These are phyloP conservation scores for Stropharia rugosoannulata DNA, from an alignment of 768 basidiomycete genomes.

Conservation along the genomic window DNA sequence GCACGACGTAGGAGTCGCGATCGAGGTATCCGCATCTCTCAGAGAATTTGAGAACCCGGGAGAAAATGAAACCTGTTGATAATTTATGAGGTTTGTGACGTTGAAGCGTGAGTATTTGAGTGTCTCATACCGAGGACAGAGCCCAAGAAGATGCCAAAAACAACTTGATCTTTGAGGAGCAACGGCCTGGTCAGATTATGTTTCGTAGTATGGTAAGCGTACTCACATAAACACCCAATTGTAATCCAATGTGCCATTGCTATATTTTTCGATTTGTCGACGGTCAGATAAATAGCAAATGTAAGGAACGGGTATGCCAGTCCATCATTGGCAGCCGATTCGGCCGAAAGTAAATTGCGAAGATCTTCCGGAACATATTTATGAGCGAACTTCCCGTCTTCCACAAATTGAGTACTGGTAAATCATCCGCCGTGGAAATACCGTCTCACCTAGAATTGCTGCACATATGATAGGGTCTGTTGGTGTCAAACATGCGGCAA, in stretches of 20 bases:
- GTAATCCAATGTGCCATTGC: slow-evolving; percentile 87
- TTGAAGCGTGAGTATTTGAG: neutral
- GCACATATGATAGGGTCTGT: slow-evolving; percentile 96
- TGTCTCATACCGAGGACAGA: slow-evolving; percentile 42
- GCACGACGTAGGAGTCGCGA: slow-evolving; percentile 80
- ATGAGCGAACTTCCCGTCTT: slow-evolving; percentile 70
- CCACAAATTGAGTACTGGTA: neutral
- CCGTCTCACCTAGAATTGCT: slow-evolving; percentile 62
- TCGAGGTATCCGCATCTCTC: slow-evolving; percentile 28
- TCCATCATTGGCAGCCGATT: slow-evolving; percentile 95
- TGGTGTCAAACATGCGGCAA: slow-evolving; percentile 88
- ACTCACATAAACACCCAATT: slow-evolving; percentile 78
- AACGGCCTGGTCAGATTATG: neutral
- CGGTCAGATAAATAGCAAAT: slow-evolving; percentile 80
- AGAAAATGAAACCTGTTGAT: slow-evolving; percentile 58
- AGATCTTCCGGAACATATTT: slow-evolving; percentile 74
- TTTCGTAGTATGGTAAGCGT: neutral
- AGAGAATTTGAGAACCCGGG: slow-evolving; percentile 62
- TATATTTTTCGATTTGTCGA: slow-evolving; percentile 58
- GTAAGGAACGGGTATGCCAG: slow-evolving; percentile 92
- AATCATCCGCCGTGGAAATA: neutral
- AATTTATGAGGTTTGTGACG: neutral
- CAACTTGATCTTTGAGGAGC: slow-evolving; percentile 65
- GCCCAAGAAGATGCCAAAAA: slow-evolving; percentile 73
- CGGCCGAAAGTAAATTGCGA: slow-evolving; percentile 79